Base-by-base conservation (phyloP, 73 alveolate genomes). In the Paraurostyla sp. region DNA sequence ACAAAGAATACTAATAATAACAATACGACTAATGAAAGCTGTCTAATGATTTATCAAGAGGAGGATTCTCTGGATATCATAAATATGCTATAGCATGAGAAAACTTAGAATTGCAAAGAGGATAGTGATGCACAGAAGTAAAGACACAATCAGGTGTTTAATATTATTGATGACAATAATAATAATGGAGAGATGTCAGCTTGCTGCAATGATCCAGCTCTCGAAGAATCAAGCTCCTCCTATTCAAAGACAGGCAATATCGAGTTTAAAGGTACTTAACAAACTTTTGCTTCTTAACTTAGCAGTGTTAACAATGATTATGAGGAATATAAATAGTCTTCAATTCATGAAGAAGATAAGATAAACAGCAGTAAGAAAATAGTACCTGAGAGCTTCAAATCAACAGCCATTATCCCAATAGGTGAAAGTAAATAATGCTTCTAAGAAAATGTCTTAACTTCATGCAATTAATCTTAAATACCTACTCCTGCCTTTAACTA, bases 401-500 rank as follows among this genome's bases (percentile, higher is more conserved):
- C 82, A 36, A 65, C 82, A 1, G 82, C 82, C 18, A 58, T 65
- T 7, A 65, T 65, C 60, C 29, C 76, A 11, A 36, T 65, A 38
- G 82, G 82, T 18, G 82, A 22, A 11, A 35, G 41, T 38, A 65
- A 65, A 22, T 4, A 65, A 65, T 65, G 82, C 58, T 40, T 65
- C n/a, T n/a, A n/a, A 16, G 82, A 65, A 6, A 32, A 33, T 40
- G 7, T 65, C 7, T 22, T 4, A 38, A 18, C 23, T 7, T 65
- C 82, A 0, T 65, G 82, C 32, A 65, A 65, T 40, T 22, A 65
- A 40, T 65, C 82, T 2, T 40, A 65, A 65, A 40, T 65, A 6
- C 82, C 82, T 11, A 65, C 82, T 15, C 82, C 82, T 18, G 82
- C 82, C 6, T 65, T 65, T 22, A 65, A 35, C 58, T 65, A 65